Evolutionary conservation across 2,329 filamentous ascomycete genomes (phyloP), one percentile per base, ranked within the genome.

Genomic region (Colletotrichum agaves): DNA sequence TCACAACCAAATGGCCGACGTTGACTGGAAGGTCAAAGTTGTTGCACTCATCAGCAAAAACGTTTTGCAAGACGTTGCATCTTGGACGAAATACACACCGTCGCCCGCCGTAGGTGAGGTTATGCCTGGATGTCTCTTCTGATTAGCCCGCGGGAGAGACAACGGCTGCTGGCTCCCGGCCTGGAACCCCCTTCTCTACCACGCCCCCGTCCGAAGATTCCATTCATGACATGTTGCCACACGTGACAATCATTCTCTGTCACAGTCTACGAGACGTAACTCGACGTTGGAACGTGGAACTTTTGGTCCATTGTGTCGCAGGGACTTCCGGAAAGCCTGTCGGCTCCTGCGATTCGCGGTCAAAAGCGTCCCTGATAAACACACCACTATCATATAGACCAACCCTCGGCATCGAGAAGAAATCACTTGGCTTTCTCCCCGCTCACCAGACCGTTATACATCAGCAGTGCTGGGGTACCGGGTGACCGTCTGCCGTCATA

Each of bases 381-480:
- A 53, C 15, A 53, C 64, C 46, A 67, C 64, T 17, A n/a, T 67
- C 53, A 67, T 63, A 67, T 63, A 67, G 39, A 31, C 53, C 23
- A 46, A 58, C 60, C 52, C 64, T 67, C 64, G 52, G 64, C 60
- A 7, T 49, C 37, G 52, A 19, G 61, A 19, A 53, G n/a, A 21
- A 47, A 53, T 19, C 52, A 33, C 15, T 58, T 27, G 60, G 60
- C n/a, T 21, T 63, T 53, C 19, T 35, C 23, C 23, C 41, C 49
- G 58, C 58, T 44, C 52, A 59, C 64, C 60, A 63, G 64, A 63
- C 52, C 52, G 63, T 46, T 63, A 52, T 58, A 52, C 64, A 63
- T 63, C 64, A 67, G 60, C 64, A 63, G 52, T 46, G 64, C 64
- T 67, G 64, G 44, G 52, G n/a, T 67, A 63, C 46, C 44, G 31